Evolutionary conservation across 768 basidiomycete genomes (phyloP), one percentile per base, ranked within the genome.

Genomic region (Tylopilus sp.): DNA sequence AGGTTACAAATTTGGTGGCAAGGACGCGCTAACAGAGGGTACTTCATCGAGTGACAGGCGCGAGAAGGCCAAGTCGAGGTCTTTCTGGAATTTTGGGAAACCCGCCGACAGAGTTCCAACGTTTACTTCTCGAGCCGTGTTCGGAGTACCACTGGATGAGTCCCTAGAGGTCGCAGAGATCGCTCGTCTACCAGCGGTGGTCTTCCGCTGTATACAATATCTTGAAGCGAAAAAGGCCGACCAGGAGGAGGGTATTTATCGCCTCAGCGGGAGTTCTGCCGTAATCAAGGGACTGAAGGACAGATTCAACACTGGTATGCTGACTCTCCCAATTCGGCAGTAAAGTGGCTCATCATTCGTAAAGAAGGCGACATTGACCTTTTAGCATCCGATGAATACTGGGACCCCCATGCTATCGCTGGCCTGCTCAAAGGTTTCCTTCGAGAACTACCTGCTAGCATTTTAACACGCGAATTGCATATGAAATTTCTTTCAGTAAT

Each of bases 361-460:
- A 41, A 61, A 94, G 97, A 99, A 75, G 95, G 95, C n/a, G 97
- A 99, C 69, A 79, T 98, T 50, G 87, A 98, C 66, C 78, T 99
- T 11, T 74, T 95, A 33, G 82, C 79, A 33, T 82, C 86, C 9
- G 91, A 93, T 67, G 95, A 97, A 63, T 91, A 87, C 61, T 97
- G 91, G 89, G 97, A 99, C 72, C 93, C 92, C 40, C 95, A 99
- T 68, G 97, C 97, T 33, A 90, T 99, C 54, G 89, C 97, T 44
- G 97, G 95, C 4, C 76, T 99, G 55, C 76, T 99, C 53, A 99
- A 99, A 74, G 81, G 83, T 47, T 99, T 87, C 73, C 73, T 99
- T 60, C 86, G 97, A 51, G 97, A 99, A 60, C 72, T 99, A 28
- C 95, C 97, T 40, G 83, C 86, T 21, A 95, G 92, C 61, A 86